phyloP scores from a whole-genome alignment of 257 asterid genomes.

The Nyctanthes arbortristis region DNA sequence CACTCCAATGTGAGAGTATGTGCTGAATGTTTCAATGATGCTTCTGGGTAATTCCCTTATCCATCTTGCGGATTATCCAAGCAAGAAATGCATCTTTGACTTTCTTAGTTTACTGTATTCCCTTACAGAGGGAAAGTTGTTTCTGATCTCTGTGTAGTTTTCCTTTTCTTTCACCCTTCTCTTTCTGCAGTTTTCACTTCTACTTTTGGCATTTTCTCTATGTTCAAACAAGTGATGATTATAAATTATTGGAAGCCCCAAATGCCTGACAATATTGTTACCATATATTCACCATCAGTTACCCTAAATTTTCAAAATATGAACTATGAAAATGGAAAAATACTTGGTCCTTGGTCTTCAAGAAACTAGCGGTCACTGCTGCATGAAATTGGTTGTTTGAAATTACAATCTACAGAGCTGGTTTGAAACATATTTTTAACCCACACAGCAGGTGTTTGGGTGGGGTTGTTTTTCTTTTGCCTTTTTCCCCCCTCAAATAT shows the following conservation, averaged over 20 bases:
- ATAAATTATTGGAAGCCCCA: background rate
- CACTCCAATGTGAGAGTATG: constrained; percentile 85
- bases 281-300: background rate
- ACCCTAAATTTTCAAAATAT: background rate
- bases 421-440: constrained; percentile 3
- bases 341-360: background rate
- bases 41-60: constrained; percentile 69
- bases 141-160: no score
- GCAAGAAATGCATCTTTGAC: constrained; percentile 13
- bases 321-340: background rate
- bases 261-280: background rate
- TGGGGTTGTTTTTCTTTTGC: background rate
- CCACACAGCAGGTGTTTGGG: constrained; percentile 4
- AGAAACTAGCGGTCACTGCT: background rate
- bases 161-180: no score
- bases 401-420: no score
- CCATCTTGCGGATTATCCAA: constrained; percentile 19
- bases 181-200: no score
- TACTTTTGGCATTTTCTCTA: no score
- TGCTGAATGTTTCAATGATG: constrained; percentile 81
- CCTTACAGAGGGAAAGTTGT: no score
- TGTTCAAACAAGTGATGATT: no score
- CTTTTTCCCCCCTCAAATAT: background rate
- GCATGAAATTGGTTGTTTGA: background rate
- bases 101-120: no score